Conservation (phyloP, 2,329 filamentous ascomycete genomes). For the Epichloe gansuensis region DNA sequence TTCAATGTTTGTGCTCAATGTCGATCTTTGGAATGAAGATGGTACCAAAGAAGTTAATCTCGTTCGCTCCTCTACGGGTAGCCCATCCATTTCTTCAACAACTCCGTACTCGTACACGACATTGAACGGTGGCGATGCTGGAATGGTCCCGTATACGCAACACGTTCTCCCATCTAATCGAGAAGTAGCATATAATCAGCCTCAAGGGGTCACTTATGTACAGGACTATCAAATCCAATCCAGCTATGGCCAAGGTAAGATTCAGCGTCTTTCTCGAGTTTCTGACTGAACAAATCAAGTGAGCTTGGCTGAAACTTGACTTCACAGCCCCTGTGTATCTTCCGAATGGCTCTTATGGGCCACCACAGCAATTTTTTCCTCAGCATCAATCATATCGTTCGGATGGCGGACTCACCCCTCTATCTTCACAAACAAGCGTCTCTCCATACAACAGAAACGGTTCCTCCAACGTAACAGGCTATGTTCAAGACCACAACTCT, state of each 20-base stretch:
- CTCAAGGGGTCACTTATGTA: constrained; percentile 18
- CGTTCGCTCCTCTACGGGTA: constrained; percentile 48
- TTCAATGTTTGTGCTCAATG: constrained; percentile 43
- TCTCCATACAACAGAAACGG: constrained; percentile 17
- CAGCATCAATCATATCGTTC: constrained; percentile 19
- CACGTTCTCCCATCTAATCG: constrained; percentile 25
- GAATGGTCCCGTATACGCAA: constrained; percentile 17
- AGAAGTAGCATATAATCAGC: constrained; percentile 20
- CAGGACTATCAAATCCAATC: constrained; percentile 21
- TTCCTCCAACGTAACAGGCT: constrained; percentile 11
- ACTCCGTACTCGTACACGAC: constrained; percentile 60
- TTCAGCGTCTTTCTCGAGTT: background rate
- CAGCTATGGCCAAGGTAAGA: constrained; percentile 21
- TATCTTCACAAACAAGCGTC: constrained; percentile 16
- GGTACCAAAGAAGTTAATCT: constrained; percentile 53
- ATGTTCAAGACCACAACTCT: constrained; percentile 18
- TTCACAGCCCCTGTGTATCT: constrained; percentile 15
- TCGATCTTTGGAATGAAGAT: constrained; percentile 56
- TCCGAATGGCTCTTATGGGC: constrained; percentile 21
- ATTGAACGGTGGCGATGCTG: constrained; percentile 26
- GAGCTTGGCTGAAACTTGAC: background rate
- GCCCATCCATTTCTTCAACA: constrained; percentile 69
- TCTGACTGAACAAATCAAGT: background rate
- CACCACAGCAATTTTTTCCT: constrained; percentile 25
- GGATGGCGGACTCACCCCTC: constrained; percentile 14